Base-by-base conservation (phyloP, 1,284 basidiomycete genomes). In the Papiliotrema laurentii region DNA sequence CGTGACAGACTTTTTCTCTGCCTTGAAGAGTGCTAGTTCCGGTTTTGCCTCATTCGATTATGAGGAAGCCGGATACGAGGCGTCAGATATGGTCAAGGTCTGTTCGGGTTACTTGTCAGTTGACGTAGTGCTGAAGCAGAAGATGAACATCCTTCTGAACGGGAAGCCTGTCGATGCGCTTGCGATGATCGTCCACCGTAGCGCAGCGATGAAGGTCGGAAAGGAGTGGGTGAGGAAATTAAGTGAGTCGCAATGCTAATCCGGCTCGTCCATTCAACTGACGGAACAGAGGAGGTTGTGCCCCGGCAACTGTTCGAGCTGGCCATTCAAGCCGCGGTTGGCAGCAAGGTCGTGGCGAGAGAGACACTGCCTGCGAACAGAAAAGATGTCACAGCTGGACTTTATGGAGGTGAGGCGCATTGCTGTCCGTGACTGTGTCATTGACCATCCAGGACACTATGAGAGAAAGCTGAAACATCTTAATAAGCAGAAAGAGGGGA, bases 21-120 rank as follows among this genome's bases (percentile, higher is more conserved):
- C 86, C 60, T 78, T 97, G 49, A 97, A 97, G 74, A 85, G 71
- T 54, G 56, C 64, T 40, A 91, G 87, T 63, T 92, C 89, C 3
- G 90, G 90, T 21, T 94, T 91, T 68, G 90, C 90, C 9, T 89
- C 87, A 63, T 92, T 94, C 64, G 90, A 94, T 64, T 97, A 96
- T 60, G 91, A 96, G 68, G 86, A 92, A 70, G 89, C 84, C 4
- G 91, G 89, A 1, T 96, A 94, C 72, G 80, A 81, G 63, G 70
- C 76, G 53, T 87, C 85, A 58, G 81, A 91, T 64, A 76, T 94
- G 33, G 83, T 83, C 51, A 92, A 92, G 80, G 87, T 88, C 54
- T 47, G 72, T 40, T 31, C 24, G 14, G 9, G 26, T 18, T 31
- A 26, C 3, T 9, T 4, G 9, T 5, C 33, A 33, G 38, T 33